Evolutionary conservation across 352 stramenopile genomes (phyloP), one percentile per base, ranked within the genome.

Genomic region (Discostella stelligera): DNA sequence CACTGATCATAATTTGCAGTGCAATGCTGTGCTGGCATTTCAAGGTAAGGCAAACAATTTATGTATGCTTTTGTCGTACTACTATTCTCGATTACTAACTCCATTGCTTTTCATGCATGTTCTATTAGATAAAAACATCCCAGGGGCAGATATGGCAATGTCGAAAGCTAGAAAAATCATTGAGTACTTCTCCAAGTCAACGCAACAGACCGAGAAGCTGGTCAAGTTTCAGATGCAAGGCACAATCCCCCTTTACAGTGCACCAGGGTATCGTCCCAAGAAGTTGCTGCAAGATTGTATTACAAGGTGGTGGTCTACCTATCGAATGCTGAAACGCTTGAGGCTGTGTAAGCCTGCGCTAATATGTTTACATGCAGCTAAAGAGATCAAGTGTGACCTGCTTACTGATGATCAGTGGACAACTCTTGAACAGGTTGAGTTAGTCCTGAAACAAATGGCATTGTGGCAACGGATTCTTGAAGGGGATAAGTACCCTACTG

Each of bases 281-380:
- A 55, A 55, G n/a, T n/a, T 71, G n/a, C 23, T 71, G 13, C 63
- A 72, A 72, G 64, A 72, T 72, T 11, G 62, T 32, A 18, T 72
- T 25, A 72, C 64, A 30, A 23, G 50, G 14, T 65, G 64, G 64
- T 72, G 64, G 64, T 72, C 64, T 18, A 64, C 64, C 44, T 32
- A 64, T 64, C 18, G 37, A 0, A 72, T 64, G 64, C 8, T 64
- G 2, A 55, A 64, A 56, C 7, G 64, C 14, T 44, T 72, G n/a
- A 39, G 18, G n/a, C 39, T 32, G 18, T 46, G 64, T 30, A 41
- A 30, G 8, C n/a, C 9, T 0, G 37, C 64, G 32, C 18, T 71
- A 0, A 39, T 59, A 0, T 39, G 21, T 59, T 59, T 59, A 4
- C 21, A 39, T 3, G 30, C 4, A 41, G 20, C 21, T 37, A 39